Base-by-base conservation (phyloP, 345 rosid species). In the Bruguiera gymnorhiza region DNA sequence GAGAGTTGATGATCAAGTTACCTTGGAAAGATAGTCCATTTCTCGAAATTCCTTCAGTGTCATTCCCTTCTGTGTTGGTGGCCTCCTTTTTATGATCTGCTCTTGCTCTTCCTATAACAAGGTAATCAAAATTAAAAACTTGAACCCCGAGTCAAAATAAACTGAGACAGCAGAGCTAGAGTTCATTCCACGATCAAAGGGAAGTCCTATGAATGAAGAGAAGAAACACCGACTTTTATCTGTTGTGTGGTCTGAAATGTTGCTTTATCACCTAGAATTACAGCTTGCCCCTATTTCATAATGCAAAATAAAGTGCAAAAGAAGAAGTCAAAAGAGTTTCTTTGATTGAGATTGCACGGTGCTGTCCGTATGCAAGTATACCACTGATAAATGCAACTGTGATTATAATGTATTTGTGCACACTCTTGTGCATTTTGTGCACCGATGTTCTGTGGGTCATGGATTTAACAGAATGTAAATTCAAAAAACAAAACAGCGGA, bases 11-110 rank as follows among this genome's bases (percentile, higher is more conserved):
- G 3, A 15, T 43, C 50, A 43, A 43, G 15, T 15, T 43, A 86
- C 93, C 90, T 88, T 84, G n/a, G 81, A 80, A 57, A 90, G 88
- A 84, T 83, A 89, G 46, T 85, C 76, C 97, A 93, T 89, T 65
- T 86, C 85, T 65, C 96, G 85, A 53, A 84, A 63, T 72, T 93
- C 98, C 75, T 83, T 85, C 1, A 93, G 85, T 1, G 82, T 85
- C 83, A 90, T 60, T 15, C 80, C 80, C 48, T 85, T 82, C 60
- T 87, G 90, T 0, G 84, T 57, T 0, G 83, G 62, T 1, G 77
- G 74, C 79, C 83, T 84, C 63, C 73, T 83, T 34, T 74, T 79
- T 1, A 79, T 0, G 5, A 93, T 83, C 75, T 69, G 79, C 71
- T 86, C 90, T 84, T 89, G 96, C 77, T 93, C 98, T 56, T 73